Evolutionary conservation across 208 protist species (phyloP), one percentile per base, ranked within the genome.

Genomic region (Trichomonas gallinae): DNA sequence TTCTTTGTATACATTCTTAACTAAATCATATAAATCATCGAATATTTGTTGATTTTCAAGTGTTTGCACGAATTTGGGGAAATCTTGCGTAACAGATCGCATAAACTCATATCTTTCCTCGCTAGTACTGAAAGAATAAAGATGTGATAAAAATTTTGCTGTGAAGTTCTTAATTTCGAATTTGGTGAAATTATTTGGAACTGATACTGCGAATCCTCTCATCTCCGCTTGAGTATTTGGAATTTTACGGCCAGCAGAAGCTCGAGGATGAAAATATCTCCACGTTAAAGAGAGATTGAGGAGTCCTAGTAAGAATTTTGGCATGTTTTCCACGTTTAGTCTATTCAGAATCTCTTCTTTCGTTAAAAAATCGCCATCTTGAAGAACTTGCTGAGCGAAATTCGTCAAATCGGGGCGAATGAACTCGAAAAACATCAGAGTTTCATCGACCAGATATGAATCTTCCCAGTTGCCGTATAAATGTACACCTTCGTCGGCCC

Each of bases 191-290:
- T 72, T n/a, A 26, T 72, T 72, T 72, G 58, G 58, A 72, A 31
- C 11, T 26, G 58, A 72, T 31, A 72, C 8, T 72, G 11, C 58
- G 26, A 31, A 72, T 17, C 58, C 58, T 2, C 58, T 17, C 2
- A 72, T 17, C 21, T 72, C 58, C 58, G 58, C 8, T 3, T 31
- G 2, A 6, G 58, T 72, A 26, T 72, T 72, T 72, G 11, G 21
- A 3, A 38, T 93, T 13, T 4, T 42, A 48, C n/a, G 6, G 17
- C 42, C 17, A 11, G 44, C 26, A 21, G 87, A 8, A 34, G 87
- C 87, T 34, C 44, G 11, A 21, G 87, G 87, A 93, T 93, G 87
- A 38, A 93, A 93, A 93, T 93, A 93, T 51, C 87, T 42, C 42
- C 42, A 42, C 21, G 87, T 26, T 31, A 93, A 17, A n/a, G 87